Evolutionary conservation across 495 filamentous ascomycete species (phyloP), one percentile per base, ranked within the genome.

Genomic region (Tuber indicum): DNA sequence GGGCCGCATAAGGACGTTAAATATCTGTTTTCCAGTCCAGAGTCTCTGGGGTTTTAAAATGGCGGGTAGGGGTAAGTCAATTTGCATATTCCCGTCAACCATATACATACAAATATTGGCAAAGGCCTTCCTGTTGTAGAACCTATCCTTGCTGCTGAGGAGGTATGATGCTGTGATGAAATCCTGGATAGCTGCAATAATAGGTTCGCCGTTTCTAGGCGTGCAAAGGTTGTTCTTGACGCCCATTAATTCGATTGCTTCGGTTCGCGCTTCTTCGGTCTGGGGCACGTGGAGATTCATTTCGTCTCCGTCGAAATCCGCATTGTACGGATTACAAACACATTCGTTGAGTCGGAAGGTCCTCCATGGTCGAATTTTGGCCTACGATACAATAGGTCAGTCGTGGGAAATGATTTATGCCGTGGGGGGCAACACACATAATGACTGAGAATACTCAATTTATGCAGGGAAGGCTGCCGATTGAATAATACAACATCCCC

Each of bases 281-380:
- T 99, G 96, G 23, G 96, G 96, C 8, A 99, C 94, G 85, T 99
- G 96, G 77, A 99, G 85, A 82, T 99, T 99, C 96, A 99, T 99
- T 85, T 99, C 96, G 78, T 99, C 96, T 80, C 96, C 96, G 81
- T 99, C 96, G 83, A 99, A 99, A 90, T 99, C 96, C 70, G 96
- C 96, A 85, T 99, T 99, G 88, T 99, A 99, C 14, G 96, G 96
- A 69, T 93, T 95, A 84, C 96, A 99, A 10, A 96, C 96, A 89
- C 96, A 98, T 83, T 99, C 96, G 83, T 99, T 99, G 73, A 99
- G 87, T 70, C 96, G 91, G 85, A 99, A 98, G 0, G 96, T 99
- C 83, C 95, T 91, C 90, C 97, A 95, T 9, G 95, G 96, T 72
- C 96, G 91, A 72, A 99, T 90, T 84, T 96, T 97, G 76, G 82